phyloP scores from a whole-genome alignment of 345 rosid genomes.

The Syzygium grande region DNA sequence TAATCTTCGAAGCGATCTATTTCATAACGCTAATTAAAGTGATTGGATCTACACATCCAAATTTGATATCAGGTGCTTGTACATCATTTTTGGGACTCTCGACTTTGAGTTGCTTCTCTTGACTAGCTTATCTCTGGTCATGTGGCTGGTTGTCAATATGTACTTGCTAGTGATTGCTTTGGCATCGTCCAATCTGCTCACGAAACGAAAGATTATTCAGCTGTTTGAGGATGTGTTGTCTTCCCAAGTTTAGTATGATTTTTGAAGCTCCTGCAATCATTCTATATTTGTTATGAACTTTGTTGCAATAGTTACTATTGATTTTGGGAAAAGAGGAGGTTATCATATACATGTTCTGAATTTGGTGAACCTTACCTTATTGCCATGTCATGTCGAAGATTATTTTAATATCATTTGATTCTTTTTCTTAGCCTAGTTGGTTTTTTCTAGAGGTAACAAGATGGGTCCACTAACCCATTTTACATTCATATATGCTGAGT shows the following conservation, averaged over 20 bases:
- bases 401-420: too few species aligned
- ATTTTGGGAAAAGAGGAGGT: too few species aligned
- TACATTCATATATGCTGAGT: too few species aligned
- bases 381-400: too few species aligned
- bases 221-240: neutral
- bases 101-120: neutral
- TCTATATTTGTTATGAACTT: accelerated
- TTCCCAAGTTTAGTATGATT: neutral
- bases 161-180: neutral
- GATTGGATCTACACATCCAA: accelerated
- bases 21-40: neutral
- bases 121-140: neutral
- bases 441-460: too few species aligned
- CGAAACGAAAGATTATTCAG: too few species aligned
- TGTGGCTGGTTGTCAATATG: neutral
- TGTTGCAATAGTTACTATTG: neutral
- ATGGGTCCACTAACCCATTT: too few species aligned
- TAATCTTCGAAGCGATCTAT: neutral
- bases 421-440: too few species aligned
- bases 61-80: neutral
- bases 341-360: too few species aligned
- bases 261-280: neutral
- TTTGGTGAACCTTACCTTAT: too few species aligned
- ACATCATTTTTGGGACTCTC: neutral
- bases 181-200: neutral